A percentile compares a stretch with the other conserved stretches of the same genome.
phyloP scores from a whole-genome alignment of 805 yeast genomes.

The Zygoascus ofunaensis region DNA sequence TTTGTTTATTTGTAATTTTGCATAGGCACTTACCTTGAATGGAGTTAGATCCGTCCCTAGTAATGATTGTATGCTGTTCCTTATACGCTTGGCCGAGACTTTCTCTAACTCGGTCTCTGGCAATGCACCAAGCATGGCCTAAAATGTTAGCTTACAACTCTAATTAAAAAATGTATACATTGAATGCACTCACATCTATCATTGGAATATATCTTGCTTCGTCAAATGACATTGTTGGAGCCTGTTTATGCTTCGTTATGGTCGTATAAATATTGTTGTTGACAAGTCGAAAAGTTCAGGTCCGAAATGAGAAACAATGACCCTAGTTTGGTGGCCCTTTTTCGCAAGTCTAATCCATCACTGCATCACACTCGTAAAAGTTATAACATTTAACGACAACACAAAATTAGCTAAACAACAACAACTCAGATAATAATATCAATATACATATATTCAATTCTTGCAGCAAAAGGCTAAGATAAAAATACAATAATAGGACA shows the following conservation, averaged over 20 bases:
- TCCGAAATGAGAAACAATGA: too few species aligned
- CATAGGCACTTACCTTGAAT: conserved; percentile 25
- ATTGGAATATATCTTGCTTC: conserved; percentile 44
- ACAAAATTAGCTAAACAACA: background rate
- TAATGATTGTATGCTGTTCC: conserved; percentile 64
- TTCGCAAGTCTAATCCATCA: too few species aligned
- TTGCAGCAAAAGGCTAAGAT: background rate
- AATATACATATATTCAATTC: background rate
- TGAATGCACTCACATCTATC: conserved; percentile 44
- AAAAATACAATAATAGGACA: background rate
- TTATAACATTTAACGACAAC: background rate
- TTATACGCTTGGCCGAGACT: conserved; percentile 60
- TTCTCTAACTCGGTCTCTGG: conserved; percentile 47
- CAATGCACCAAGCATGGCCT: conserved; percentile 61
- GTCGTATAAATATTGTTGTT: too few species aligned
- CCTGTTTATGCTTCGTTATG: background rate
- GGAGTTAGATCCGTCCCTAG: conserved; percentile 46
- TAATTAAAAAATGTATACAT: too few species aligned
- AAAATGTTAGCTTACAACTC: background rate
- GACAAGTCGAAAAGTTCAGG: too few species aligned
- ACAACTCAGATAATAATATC: background rate
- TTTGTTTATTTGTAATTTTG: background rate
- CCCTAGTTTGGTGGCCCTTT: too few species aligned
- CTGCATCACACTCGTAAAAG: too few species aligned
- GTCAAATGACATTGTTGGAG: conserved; percentile 14